A percentile compares a stretch with the other conserved stretches of the same genome.
Evolutionary conservation across 2,329 filamentous ascomycete genomes (phyloP).

Genomic region (Botrytis elliptica): DNA sequence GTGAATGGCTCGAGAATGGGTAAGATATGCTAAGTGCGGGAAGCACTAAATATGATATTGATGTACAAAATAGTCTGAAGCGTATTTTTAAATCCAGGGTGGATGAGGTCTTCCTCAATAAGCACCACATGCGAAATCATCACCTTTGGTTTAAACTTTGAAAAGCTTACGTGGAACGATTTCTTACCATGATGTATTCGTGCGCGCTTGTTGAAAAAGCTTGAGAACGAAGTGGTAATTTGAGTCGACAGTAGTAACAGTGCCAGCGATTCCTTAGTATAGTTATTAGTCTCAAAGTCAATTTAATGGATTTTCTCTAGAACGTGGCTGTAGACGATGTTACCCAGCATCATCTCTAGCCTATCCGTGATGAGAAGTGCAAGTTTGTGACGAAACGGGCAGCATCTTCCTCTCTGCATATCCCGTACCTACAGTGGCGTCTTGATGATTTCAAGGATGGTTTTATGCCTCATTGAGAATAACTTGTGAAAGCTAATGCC

Average conservation of each 20-base stretch:
- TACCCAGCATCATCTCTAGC: not conserved
- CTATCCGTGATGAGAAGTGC: not conserved
- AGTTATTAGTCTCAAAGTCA: not conserved
- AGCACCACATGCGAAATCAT: not conserved
- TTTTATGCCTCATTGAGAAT: not conserved
- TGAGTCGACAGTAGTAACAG: not conserved
- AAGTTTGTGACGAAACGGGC: not conserved
- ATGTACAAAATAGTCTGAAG: not conserved
- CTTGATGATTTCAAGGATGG: not conserved
- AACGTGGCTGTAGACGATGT: not conserved
- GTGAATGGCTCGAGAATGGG: too few relatives aligned
- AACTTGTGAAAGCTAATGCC: not conserved
- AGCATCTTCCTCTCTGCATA: not conserved
- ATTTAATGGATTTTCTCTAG: not conserved
- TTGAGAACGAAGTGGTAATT: not conserved
- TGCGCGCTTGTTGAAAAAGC: not conserved
- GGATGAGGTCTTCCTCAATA: not conserved
- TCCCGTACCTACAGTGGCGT: not conserved
- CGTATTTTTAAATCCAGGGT: not conserved
- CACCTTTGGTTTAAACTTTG: not conserved
- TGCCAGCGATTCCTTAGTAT: not conserved
- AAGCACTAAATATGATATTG: not conserved
- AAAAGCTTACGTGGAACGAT: not conserved
- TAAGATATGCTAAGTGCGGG: too few relatives aligned
- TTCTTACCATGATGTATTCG: not conserved